A percentile compares a stretch with the other conserved stretches of the same genome.
Evolutionary conservation across 306 rosid species (phyloP).

Genomic region (Vigna reflexopilosa): DNA sequence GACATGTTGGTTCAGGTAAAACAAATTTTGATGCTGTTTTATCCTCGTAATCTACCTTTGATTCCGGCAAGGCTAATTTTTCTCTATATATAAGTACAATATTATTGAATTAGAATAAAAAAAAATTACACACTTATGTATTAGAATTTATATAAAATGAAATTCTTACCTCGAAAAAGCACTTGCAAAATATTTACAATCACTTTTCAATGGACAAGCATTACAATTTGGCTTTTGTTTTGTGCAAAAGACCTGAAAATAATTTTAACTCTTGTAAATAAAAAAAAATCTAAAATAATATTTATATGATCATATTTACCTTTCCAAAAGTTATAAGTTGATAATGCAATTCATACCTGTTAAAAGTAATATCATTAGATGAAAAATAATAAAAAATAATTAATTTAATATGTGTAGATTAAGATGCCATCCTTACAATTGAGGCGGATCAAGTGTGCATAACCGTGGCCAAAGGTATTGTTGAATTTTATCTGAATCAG

Average conservation of each 20-base stretch:
- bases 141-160: too few species aligned
- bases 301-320: slow-evolving; percentile 44
- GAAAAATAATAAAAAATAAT: too few species aligned
- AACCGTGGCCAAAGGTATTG: slow-evolving; percentile 82
- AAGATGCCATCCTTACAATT: slow-evolving; percentile 49
- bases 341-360: slow-evolving; percentile 82
- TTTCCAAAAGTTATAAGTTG: slow-evolving; percentile 87
- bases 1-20: not conserved
- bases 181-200: slow-evolving; percentile 67
- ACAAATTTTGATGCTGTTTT: too few species aligned
- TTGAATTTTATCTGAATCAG: slow-evolving; percentile 62
- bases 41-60: too few species aligned
- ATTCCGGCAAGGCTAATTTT: slow-evolving; percentile 49
- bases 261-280: not conserved
- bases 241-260: slow-evolving; percentile 69
- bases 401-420: too few species aligned
- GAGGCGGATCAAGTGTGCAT: slow-evolving; percentile 46
- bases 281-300: too few species aligned
- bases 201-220: slow-evolving; percentile 69
- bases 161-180: slow-evolving; percentile 61
- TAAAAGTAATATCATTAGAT: not conserved
- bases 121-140: too few species aligned
- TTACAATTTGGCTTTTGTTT: slow-evolving; percentile 70
- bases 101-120: not conserved
- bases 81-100: slow-evolving; percentile 42